Evolutionary conservation across 257 asterid genomes (phyloP), one percentile per base, ranked within the genome.

Genomic region (Nicotiana tomentosiformis): DNA sequence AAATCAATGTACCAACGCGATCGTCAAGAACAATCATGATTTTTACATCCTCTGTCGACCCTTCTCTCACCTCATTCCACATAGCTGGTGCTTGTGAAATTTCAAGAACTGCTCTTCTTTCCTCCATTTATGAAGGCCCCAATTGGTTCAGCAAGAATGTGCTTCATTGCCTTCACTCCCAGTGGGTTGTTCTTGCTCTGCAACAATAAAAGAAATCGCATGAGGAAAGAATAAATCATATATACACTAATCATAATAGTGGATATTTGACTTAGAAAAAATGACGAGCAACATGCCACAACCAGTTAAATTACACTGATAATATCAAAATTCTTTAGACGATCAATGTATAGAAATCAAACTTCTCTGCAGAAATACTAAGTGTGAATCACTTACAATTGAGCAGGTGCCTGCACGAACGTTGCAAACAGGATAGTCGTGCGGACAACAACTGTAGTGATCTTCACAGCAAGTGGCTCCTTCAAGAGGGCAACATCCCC

Each of bases 401-500:
- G 89, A 88, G 86, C 95, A 91, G 49, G 95, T 87, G 10, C 95
- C 95, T 17, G 85, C 82, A 1, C 58, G 7, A 57, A 90, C 35
- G 26, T 91, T 70, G 89, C 95, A 91, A 1, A 91, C 93, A 3
- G 95, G 95, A 78, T 86, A 91, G 16, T 89, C 91, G 4, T 89
- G 93, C 2, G 95, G 95, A 90, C 93, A 91, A 85, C 95, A 91
- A 70, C 93, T 91, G 86, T 84, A 85, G 68, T 91, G 93, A 49
- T 91, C 95, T 5, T 88, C 93, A n/a, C 95, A 91, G 90, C 95
- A 90, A 1, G 87, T 84, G 66, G 93, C 95, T 0, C 91, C 91
- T 65, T 90, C 92, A 0, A 90, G 90, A 0, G 93, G 92, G 90
- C 95, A 91, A 84, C 95, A 91, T 5, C 95, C 95, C 95, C 95